Conservation (phyloP, 257 asterid species). For the Mentha longifolia region DNA sequence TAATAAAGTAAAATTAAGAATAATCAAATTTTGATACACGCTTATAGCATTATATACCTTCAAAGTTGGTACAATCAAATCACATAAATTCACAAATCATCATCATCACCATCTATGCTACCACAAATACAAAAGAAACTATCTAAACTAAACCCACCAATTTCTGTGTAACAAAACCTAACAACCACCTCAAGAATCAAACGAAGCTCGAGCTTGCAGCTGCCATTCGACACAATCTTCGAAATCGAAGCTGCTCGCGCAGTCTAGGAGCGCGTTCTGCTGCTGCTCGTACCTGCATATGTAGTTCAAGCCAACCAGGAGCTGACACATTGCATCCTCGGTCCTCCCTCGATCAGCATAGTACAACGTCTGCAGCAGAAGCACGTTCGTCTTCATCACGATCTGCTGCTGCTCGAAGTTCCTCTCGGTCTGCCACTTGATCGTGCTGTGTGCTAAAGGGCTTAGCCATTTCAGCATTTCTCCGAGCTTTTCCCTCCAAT, state of each 20-base stretch:
- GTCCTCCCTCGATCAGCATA: conserved; percentile 79
- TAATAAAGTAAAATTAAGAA: too few relatives aligned
- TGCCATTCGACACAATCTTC: conserved; percentile 87
- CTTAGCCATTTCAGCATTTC: conserved; percentile 67
- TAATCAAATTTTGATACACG: too few relatives aligned
- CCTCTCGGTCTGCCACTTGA: conserved; percentile 92
- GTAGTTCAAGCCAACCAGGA: conserved; percentile 82
- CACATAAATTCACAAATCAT: conserved; percentile 49
- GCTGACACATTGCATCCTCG: conserved; percentile 73
- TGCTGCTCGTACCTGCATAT: conserved; percentile 93
- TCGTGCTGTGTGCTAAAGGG: conserved; percentile 91
- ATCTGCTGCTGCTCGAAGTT: conserved; percentile 92
- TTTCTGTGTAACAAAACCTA: not conserved
- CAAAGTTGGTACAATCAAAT: conserved; percentile 5
- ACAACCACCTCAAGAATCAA: conserved; percentile 43
- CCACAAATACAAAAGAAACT: conserved; percentile 31
- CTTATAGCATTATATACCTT: not conserved
- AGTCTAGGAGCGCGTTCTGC: conserved; percentile 84
- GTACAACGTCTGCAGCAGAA: conserved; percentile 80
- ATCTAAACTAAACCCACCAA: conserved; percentile 2
- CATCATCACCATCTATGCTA: conserved; percentile 30
- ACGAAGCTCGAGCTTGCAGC: conserved; percentile 50
- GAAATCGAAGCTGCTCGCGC: conserved; percentile 84
- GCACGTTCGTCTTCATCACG: conserved; percentile 72
- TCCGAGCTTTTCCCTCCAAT: conserved; percentile 77